Evolutionary conservation across 192 early-diverging fungal species (phyloP).

Genomic region (Gigaspora rosea): DNA sequence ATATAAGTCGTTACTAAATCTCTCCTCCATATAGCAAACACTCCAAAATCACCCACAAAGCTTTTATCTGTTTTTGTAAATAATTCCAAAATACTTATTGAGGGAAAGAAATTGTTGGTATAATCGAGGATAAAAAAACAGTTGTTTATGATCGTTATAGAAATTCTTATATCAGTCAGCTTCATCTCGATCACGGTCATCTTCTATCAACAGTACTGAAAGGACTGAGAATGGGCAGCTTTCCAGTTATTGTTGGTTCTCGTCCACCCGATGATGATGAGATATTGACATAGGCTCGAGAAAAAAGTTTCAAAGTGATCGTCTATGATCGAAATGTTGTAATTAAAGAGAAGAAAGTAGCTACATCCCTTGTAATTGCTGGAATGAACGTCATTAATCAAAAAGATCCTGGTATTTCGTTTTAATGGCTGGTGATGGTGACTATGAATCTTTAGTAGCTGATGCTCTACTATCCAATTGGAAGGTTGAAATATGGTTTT

Average conservation of each 20-base stretch:
- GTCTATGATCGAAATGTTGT: conserved; percentile 14
- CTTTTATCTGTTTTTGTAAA: conserved; percentile 17
- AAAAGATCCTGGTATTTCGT: conserved; percentile 9
- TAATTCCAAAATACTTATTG: conserved; percentile 19
- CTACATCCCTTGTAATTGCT: not conserved
- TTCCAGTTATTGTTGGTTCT: conserved; percentile 19
- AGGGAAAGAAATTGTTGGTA: conserved; percentile 6
- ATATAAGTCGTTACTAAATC: conserved; percentile 26
- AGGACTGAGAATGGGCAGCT: not conserved
- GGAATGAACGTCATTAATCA: not conserved
- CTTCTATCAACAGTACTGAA: conserved; percentile 22
- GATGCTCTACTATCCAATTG: not conserved
- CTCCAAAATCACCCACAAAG: conserved; percentile 13
- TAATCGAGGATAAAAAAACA: not conserved
- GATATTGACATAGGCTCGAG: not conserved
- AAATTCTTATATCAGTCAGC: not conserved
- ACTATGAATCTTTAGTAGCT: not conserved
- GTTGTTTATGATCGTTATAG: not conserved
- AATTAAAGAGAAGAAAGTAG: conserved; percentile 17
- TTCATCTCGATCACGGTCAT: conserved; percentile 5
- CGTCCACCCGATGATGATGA: not conserved
- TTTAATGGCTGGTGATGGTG: conserved; percentile 11
- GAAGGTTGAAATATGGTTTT: conserved; percentile 18
- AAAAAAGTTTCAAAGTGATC: conserved; percentile 1
- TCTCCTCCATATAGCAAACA: conserved; percentile 24